phyloP scores from a whole-genome alignment of 768 basidiomycete genomes.

The Cystobasidium tubakii region DNA sequence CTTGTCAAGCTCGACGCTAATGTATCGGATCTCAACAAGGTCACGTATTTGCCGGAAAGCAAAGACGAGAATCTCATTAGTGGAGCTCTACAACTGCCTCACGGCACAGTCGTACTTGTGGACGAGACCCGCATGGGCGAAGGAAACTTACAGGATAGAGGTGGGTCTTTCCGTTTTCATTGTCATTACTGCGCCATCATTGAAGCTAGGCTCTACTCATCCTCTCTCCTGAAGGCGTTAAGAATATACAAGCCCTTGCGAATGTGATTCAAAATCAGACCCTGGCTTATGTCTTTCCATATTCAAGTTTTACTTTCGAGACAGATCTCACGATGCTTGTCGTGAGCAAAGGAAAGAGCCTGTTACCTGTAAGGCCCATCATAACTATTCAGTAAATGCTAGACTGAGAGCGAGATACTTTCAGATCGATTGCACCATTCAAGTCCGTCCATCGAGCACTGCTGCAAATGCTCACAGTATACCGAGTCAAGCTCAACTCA shows the following conservation, averaged over 20 bases:
- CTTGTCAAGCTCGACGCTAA: constrained; percentile 41
- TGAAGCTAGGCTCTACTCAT: neutral
- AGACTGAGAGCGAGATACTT: too few relatives aligned
- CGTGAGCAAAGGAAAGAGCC: constrained; percentile 45
- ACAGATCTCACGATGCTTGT: constrained; percentile 45
- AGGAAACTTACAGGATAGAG: constrained; percentile 45
- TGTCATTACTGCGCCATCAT: neutral
- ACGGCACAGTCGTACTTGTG: constrained; percentile 42
- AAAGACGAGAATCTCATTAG: constrained; percentile 45
- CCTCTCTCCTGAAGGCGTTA: constrained; percentile 38
- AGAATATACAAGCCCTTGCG: constrained; percentile 45
- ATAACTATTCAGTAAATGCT: too few relatives aligned
- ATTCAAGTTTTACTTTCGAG: constrained; percentile 45
- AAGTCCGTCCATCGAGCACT: constrained; percentile 36
- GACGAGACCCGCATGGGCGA: constrained; percentile 44
- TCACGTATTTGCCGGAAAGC: constrained; percentile 33
- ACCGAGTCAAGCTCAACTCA: constrained; percentile 34
- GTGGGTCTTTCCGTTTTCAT: constrained; percentile 10
- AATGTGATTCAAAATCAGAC: constrained; percentile 45
- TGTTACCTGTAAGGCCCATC: constrained; percentile 43
- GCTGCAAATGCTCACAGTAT: neutral
- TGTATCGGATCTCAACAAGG: constrained; percentile 43
- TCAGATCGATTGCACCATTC: constrained; percentile 45
- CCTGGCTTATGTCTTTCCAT: constrained; percentile 47
- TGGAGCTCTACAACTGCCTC: constrained; percentile 44